Conservation (phyloP, 305 asterid species). For the Salvia sclarea region DNA sequence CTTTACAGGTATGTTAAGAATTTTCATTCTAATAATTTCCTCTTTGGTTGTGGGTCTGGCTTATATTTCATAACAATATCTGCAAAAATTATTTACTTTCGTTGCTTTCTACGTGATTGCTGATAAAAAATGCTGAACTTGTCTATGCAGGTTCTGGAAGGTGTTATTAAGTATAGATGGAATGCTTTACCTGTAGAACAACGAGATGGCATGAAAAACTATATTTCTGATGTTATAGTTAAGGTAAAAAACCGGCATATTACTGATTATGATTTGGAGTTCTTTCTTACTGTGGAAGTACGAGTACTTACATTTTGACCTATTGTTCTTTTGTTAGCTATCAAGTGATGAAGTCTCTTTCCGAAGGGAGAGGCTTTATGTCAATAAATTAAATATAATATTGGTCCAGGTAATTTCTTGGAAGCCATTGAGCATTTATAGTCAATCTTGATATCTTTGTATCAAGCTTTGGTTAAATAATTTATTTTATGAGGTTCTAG, state of each 20-base stretch:
- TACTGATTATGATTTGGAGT: constrained; percentile 11
- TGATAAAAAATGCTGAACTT: constrained; percentile 23
- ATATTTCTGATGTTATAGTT: constrained; percentile 89
- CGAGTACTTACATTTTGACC: constrained; percentile 26
- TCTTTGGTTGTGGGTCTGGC: constrained; percentile 7
- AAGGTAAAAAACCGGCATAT: constrained; percentile 47
- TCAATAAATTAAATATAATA: constrained; percentile 72
- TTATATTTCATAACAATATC: not conserved
- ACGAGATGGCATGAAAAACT: constrained; percentile 95
- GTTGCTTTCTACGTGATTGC: not conserved
- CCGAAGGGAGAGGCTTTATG: constrained; percentile 78
- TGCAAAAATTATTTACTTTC: constrained; percentile 1
- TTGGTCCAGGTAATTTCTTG: constrained; percentile 74
- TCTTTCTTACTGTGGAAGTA: not conserved
- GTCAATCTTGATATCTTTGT: not conserved
- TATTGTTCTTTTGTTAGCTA: constrained; percentile 48
- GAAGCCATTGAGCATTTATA: constrained; percentile 15
- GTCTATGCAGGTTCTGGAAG: constrained; percentile 75
- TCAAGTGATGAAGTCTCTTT: constrained; percentile 83
- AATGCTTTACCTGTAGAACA: constrained; percentile 91
- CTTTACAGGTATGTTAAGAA: constrained; percentile 66
- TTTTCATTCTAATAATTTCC: constrained; percentile 1
- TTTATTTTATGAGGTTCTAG: not conserved
- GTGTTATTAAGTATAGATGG: constrained; percentile 93
- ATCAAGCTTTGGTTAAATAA: not conserved